phyloP scores from a whole-genome alignment of 495 filamentous ascomycete species.

The Aspergillus olivimuriae region DNA sequence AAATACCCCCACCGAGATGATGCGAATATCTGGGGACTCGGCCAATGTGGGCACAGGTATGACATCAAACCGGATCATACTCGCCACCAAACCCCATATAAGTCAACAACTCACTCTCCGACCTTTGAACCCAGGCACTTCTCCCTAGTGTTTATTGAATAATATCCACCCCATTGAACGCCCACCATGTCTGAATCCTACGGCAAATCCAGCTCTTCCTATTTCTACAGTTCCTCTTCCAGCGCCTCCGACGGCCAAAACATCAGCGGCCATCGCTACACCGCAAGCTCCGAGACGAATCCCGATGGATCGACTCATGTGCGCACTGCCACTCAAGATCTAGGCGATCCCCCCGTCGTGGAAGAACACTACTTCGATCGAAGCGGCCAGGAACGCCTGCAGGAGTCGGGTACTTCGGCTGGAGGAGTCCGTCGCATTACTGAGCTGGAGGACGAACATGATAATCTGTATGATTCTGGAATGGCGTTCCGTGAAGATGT shows the following conservation, averaged over 20 bases:
- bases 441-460: constrained; percentile 22
- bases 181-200: constrained; percentile 13
- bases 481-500: constrained; percentile 3
- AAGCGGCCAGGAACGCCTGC: constrained; percentile 24
- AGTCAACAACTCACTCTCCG: too few relatives aligned
- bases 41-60: too few relatives aligned
- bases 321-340: constrained; percentile 31
- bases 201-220: constrained; percentile 24
- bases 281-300: constrained; percentile 29
- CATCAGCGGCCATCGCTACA: constrained; percentile 30
- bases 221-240: constrained; percentile 29
- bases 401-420: constrained; percentile 15
- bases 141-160: too few relatives aligned
- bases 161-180: too few relatives aligned
- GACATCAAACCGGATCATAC: too few relatives aligned
- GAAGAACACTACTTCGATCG: constrained; percentile 33
- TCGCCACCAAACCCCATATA: too few relatives aligned
- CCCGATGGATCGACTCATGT: constrained; percentile 32
- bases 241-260: constrained; percentile 17
- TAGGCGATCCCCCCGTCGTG: constrained; percentile 27
- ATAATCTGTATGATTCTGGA: neutral
- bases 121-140: too few relatives aligned
- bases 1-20: too few relatives aligned
- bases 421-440: constrained; percentile 24
- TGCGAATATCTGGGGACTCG: too few relatives aligned